phyloP scores from a whole-genome alignment of 2,329 filamentous ascomycete species.

The Tolypocladium cylindrosporum region DNA sequence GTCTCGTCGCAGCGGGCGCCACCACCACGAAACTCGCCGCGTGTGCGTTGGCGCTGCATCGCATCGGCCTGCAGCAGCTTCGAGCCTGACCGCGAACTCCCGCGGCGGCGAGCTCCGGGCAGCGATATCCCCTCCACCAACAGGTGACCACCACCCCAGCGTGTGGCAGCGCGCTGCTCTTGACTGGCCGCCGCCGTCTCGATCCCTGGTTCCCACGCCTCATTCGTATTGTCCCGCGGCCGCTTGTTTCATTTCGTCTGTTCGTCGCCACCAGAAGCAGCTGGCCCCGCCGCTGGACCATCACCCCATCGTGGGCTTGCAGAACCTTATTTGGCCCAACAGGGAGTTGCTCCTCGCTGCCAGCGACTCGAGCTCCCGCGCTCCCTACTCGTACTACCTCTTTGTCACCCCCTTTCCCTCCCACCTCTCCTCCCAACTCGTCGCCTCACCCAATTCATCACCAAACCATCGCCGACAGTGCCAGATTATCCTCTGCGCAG shows the following conservation, averaged over 20 bases:
- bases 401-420: background rate
- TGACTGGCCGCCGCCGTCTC: background rate
- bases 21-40: background rate
- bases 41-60: slow-evolving; percentile 2
- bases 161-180: background rate
- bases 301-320: background rate
- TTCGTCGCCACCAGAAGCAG: background rate
- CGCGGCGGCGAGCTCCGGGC: slow-evolving; percentile 2
- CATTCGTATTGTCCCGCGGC: background rate
- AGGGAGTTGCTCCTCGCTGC: background rate
- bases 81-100: background rate
- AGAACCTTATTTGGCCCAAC: background rate
- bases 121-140: background rate
- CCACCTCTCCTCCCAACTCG: background rate
- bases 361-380: too few species aligned
- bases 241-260: background rate
- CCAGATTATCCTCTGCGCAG: background rate
- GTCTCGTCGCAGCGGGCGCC: background rate
- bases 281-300: background rate
- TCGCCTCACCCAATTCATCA: background rate
- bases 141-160: background rate
- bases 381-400: background rate
- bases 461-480: background rate
- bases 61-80: background rate
- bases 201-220: background rate